Percentiles rank a stretch among this genome's conserved stretches.
Conservation (phyloP, 768 basidiomycete genomes). For the Phaeotremella fagi region DNA sequence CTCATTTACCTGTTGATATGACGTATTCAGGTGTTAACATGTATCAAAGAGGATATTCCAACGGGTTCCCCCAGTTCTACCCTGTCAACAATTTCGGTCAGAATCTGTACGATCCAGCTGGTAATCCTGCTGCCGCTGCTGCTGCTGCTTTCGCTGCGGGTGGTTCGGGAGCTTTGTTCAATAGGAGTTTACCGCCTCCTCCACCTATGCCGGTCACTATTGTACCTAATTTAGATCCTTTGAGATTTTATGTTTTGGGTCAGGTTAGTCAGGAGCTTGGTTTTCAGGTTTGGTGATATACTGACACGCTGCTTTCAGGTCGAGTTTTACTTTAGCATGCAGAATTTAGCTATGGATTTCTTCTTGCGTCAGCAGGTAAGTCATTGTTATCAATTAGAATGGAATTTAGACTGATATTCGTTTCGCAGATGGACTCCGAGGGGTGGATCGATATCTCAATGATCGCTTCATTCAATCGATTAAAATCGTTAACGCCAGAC, state of each 20-base stretch:
- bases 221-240: slow-evolving; percentile 56
- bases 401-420: not conserved
- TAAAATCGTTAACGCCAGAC: slow-evolving; percentile 61
- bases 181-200: slow-evolving; percentile 18
- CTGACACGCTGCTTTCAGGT: slow-evolving; percentile 55
- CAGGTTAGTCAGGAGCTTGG: slow-evolving; percentile 39
- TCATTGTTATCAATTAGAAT: slow-evolving; percentile 11
- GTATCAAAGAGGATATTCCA: slow-evolving; percentile 10
- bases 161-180: slow-evolving; percentile 4
- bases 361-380: slow-evolving; percentile 72
- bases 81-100: not conserved
- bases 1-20: slow-evolving; percentile 6
- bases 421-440: slow-evolving; percentile 71
- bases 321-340: slow-evolving; percentile 85
- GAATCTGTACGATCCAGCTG: not conserved
- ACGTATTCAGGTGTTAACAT: not conserved
- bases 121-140: not conserved
- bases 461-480: slow-evolving; percentile 82
- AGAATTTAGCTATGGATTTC: slow-evolving; percentile 84
- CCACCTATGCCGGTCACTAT: slow-evolving; percentile 47
- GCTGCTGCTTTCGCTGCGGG: not conserved
- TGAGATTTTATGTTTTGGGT: slow-evolving; percentile 64
- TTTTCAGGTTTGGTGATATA: too few species aligned
- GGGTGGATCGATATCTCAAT: slow-evolving; percentile 81
- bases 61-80: slow-evolving; percentile 22